phyloP scores from a whole-genome alignment of 805 yeast species.

The Kuraishia capsulata region DNA sequence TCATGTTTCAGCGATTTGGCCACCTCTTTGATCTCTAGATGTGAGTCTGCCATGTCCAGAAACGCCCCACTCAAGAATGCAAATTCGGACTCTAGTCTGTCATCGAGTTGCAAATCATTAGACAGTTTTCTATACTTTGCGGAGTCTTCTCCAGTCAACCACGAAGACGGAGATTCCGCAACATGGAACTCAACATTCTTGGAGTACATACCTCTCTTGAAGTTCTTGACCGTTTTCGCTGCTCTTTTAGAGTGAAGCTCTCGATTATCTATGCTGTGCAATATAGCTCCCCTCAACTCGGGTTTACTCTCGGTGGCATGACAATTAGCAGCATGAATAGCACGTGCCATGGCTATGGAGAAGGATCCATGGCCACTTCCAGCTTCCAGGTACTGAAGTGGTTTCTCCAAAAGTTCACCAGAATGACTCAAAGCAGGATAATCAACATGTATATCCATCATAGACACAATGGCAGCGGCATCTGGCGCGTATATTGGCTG shows the following conservation, averaged over 20 bases:
- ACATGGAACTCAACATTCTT: slow-evolving; percentile 37
- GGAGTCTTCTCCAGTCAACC: slow-evolving; percentile 22
- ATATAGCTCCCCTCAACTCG: slow-evolving; percentile 29
- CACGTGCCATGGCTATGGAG: slow-evolving; percentile 30
- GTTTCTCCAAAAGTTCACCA: slow-evolving; percentile 9
- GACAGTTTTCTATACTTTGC: slow-evolving; percentile 13
- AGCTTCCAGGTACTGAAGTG: slow-evolving; percentile 37
- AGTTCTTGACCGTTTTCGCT: slow-evolving; percentile 25
- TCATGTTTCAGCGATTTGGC: slow-evolving; percentile 27
- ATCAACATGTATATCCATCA: slow-evolving; percentile 37
- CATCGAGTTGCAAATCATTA: slow-evolving; percentile 4
- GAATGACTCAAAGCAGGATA: slow-evolving; percentile 23
- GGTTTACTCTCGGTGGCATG: slow-evolving; percentile 31
- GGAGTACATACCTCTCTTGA: slow-evolving; percentile 31
- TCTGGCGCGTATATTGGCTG: slow-evolving; percentile 44
- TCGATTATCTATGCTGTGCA: slow-evolving; percentile 35
- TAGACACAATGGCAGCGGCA: slow-evolving; percentile 34
- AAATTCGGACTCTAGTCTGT: slow-evolving; percentile 11
- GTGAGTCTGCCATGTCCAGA: slow-evolving; percentile 37
- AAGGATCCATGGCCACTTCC: slow-evolving; percentile 51
- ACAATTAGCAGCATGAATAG: slow-evolving; percentile 35
- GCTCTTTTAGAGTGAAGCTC: slow-evolving; percentile 32
- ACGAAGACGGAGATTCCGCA: slow-evolving; percentile 28
- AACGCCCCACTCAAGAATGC: slow-evolving; percentile 33
- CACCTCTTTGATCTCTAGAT: slow-evolving; percentile 22